These are phyloP conservation scores for Solanum clarkiae DNA, from an alignment of 257 asterid species.

Conservation along the genomic window DNA sequence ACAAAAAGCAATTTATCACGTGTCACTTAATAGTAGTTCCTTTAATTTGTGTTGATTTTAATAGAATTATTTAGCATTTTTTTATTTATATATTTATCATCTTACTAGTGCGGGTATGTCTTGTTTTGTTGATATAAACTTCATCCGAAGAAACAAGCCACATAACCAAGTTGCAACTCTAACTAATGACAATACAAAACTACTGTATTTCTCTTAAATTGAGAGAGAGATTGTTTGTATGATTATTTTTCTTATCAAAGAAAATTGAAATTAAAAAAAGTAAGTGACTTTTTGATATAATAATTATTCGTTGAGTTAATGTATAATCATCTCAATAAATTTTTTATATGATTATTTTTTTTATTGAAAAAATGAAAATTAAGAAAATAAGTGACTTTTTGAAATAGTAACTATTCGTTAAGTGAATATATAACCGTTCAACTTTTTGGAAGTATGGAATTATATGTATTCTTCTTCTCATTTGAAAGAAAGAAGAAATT, in stretches of 20 bases:
- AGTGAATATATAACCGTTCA: not conserved
- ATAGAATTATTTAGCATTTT: not conserved
- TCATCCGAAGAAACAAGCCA: not conserved
- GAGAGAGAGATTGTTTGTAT: not conserved
- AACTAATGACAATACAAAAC: not conserved
- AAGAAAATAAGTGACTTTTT: not conserved
- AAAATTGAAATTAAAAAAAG: not conserved
- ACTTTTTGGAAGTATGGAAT: not conserved
- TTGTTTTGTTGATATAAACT: not conserved
- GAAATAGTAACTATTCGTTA: not conserved
- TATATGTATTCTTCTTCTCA: not conserved
- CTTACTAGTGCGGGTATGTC: not conserved
- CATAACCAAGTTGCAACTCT: not conserved
- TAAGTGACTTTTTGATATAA: not conserved
- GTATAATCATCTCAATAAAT: rapidly evolving
- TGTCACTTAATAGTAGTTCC: not conserved
- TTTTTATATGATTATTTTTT: too few relatives aligned
- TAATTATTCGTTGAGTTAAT: not conserved
- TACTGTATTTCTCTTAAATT: not conserved
- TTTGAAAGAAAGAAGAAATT: not conserved
- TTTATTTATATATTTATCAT: not conserved
- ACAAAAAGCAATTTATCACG: not conserved
- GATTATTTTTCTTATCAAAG: not conserved
- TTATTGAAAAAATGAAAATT: too few relatives aligned
- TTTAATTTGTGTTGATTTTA: not conserved